Evolutionary conservation across 768 basidiomycete genomes (phyloP).

Genomic region (Tricholoma matsutake): DNA sequence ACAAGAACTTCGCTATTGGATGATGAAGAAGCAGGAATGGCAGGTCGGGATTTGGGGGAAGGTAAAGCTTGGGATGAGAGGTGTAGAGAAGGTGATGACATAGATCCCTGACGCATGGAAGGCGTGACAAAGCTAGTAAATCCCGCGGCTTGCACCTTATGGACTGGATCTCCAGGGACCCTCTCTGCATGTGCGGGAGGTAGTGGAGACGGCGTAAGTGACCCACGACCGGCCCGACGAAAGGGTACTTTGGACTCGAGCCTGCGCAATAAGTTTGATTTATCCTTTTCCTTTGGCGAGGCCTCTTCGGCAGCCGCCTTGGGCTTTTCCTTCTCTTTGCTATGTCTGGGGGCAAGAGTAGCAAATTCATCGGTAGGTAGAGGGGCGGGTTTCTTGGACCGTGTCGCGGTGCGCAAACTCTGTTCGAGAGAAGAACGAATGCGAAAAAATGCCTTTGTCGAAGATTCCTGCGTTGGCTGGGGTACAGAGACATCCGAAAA

Average conservation of each 20-base stretch:
- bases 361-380: conserved; percentile 41
- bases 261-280: conserved; percentile 42
- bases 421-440: conserved; percentile 67
- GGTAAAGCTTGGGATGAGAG: conserved; percentile 55
- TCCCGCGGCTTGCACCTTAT: conserved; percentile 47
- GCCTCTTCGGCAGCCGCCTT: conserved; percentile 23
- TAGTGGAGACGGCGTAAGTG: conserved; percentile 36
- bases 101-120: conserved; percentile 64
- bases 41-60: conserved; percentile 49
- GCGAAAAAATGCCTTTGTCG: conserved; percentile 57
- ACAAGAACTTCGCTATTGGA: conserved; percentile 42
- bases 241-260: conserved; percentile 52
- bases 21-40: conserved; percentile 45
- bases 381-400: conserved; percentile 45
- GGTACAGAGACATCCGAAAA: conserved; percentile 28
- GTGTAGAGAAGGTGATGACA: conserved; percentile 74
- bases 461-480: conserved; percentile 34
- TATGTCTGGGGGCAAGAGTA: conserved; percentile 39
- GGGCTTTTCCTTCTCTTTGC: conserved; percentile 43
- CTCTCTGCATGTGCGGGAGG: conserved; percentile 32
- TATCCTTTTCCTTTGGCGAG: conserved; percentile 35
- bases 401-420: conserved; percentile 60
- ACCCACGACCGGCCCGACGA: conserved; percentile 40
- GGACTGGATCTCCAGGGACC: conserved; percentile 26
- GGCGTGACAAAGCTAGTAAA: conserved; percentile 61